These are phyloP conservation scores for Colletotrichum filicis DNA, from an alignment of 2,329 filamentous ascomycete species.

Conservation along the genomic window DNA sequence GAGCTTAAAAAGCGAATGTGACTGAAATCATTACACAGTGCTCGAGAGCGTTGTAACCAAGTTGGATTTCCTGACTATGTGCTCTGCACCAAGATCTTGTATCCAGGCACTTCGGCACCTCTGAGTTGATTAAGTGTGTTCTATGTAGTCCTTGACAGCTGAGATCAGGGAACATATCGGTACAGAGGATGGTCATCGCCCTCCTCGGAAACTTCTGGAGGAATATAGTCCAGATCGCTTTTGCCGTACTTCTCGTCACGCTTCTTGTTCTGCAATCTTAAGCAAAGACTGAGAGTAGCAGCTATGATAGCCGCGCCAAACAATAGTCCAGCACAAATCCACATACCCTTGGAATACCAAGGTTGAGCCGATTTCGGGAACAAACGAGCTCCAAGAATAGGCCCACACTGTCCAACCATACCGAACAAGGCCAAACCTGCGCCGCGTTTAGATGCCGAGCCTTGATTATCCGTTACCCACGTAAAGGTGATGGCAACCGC, in stretches of 20 bases:
- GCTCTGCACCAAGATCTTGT: too few relatives aligned
- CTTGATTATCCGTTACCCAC: slow-evolving; percentile 78
- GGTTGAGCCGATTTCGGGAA: slow-evolving; percentile 60
- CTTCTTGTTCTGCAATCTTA: slow-evolving; percentile 31
- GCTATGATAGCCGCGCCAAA: slow-evolving; percentile 37
- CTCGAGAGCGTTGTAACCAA: too few relatives aligned
- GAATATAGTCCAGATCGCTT: slow-evolving; percentile 29
- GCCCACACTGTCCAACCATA: slow-evolving; percentile 68
- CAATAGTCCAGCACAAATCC: slow-evolving; percentile 52
- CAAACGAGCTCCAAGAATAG: slow-evolving; percentile 71
- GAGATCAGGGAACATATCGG: slow-evolving; percentile 6
- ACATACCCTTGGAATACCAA: slow-evolving; percentile 52
- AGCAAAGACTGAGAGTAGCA: slow-evolving; percentile 19
- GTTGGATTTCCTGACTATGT: too few relatives aligned
- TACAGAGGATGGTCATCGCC: slow-evolving; percentile 33
- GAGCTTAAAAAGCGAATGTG: too few relatives aligned
- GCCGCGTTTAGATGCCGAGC: slow-evolving; percentile 72
- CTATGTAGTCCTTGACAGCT: background rate
- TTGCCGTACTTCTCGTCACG: slow-evolving; percentile 32
- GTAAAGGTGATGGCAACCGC: slow-evolving; percentile 75
- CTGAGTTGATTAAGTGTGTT: background rate
- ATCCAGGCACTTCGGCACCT: too few relatives aligned
- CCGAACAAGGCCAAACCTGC: slow-evolving; percentile 72
- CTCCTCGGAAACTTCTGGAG: slow-evolving; percentile 18
- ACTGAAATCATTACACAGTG: too few relatives aligned